phyloP scores from a whole-genome alignment of 2,329 filamentous ascomycete species.

The Lecanoromycetidae sp. region DNA sequence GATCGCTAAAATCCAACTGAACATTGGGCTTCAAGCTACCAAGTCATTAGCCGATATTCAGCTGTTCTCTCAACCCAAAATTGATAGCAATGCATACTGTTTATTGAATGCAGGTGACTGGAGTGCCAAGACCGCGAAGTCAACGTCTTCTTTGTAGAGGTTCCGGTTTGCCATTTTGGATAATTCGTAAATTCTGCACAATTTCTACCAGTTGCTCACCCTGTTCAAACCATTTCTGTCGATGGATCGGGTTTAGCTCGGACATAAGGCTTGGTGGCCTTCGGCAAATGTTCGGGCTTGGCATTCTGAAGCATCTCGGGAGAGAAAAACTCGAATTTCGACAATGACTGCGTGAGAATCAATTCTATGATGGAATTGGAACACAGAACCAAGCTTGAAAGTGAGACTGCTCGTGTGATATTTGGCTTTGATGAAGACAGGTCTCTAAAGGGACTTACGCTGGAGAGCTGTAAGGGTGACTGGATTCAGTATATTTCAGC shows the following conservation, averaged over 20 bases:
- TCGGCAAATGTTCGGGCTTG: not conserved
- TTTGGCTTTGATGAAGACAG: not conserved
- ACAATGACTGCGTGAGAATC: not conserved
- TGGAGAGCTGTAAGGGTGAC: not conserved
- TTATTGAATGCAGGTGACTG: constrained; percentile 49
- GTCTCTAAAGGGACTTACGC: not conserved
- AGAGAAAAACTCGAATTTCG: not conserved
- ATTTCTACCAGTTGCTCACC: too few species aligned
- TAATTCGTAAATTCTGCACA: not conserved
- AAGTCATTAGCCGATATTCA: not conserved
- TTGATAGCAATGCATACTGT: constrained; percentile 32
- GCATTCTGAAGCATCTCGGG: not conserved
- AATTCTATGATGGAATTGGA: not conserved
- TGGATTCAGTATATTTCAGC: not conserved
- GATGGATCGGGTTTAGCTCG: not conserved
- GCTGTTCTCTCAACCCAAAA: not conserved
- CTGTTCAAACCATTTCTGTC: too few species aligned
- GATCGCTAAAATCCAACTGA: constrained; percentile 69
- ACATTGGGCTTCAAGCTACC: constrained; percentile 42
- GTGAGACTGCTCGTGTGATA: not conserved
- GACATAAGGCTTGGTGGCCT: not conserved
- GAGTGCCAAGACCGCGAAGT: constrained; percentile 50
- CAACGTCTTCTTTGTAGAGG: constrained; percentile 46
- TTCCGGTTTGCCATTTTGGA: constrained; percentile 22
- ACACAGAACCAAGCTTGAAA: not conserved